Conservation (phyloP, 768 basidiomycete genomes). For the Collybiopsis luxurians region DNA sequence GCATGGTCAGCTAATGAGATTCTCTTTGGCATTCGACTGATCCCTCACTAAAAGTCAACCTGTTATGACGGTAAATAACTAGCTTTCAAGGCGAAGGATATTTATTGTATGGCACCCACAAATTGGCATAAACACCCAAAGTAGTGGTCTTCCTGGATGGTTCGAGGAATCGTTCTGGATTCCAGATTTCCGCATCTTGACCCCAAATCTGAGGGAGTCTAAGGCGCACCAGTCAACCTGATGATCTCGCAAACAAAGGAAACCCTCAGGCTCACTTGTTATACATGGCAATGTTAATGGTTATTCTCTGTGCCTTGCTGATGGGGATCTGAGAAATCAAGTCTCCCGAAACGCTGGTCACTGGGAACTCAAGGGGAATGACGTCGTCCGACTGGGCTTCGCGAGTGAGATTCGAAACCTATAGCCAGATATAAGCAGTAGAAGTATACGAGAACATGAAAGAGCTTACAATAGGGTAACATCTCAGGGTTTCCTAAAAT, state of each 20-base stretch:
- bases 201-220: conserved; percentile 25
- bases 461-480: conserved; percentile 26
- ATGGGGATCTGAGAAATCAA: conserved; percentile 44
- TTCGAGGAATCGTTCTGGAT: conserved; percentile 31
- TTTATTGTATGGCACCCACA: conserved; percentile 16
- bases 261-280: conserved; percentile 22
- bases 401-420: background rate
- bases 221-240: too few relatives aligned
- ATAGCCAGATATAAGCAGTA: background rate
- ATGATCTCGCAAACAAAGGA: background rate
- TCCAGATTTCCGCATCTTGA: conserved; percentile 28
- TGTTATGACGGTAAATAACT: too few relatives aligned
- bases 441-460: background rate
- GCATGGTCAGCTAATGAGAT: background rate
- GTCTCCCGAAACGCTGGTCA: conserved; percentile 43
- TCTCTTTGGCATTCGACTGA: background rate
- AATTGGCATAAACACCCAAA: conserved; percentile 22
- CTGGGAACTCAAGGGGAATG: conserved; percentile 56
- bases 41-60: conserved; percentile 7
- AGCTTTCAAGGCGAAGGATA: background rate
- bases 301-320: conserved; percentile 48
- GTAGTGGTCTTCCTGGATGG: conserved; percentile 11
- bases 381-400: conserved; percentile 39
- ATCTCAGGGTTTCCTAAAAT: conserved; percentile 26
- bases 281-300: conserved; percentile 50